These are phyloP conservation scores for Rhexocercosporidium sp. DNA, from an alignment of 2,329 filamentous ascomycete genomes.

Conservation along the genomic window DNA sequence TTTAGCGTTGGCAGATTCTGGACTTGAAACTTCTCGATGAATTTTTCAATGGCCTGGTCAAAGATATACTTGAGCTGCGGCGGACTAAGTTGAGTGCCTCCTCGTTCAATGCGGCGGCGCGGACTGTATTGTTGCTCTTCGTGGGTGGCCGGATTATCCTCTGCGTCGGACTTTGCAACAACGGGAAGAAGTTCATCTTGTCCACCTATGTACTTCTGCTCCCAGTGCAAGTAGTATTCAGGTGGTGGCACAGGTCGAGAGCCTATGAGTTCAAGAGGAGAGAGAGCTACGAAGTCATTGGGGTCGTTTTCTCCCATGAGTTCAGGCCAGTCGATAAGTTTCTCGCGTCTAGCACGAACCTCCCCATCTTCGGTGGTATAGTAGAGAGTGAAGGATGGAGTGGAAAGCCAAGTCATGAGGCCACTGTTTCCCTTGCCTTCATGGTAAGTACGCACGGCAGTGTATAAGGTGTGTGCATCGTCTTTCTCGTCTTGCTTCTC, in stretches of 20 bases:
- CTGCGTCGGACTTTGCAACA: conserved; percentile 58
- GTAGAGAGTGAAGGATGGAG: conserved; percentile 43
- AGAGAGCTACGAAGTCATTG: conserved; percentile 21
- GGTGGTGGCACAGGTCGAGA: background rate
- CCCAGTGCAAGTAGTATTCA: conserved; percentile 1
- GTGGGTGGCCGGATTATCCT: conserved; percentile 65
- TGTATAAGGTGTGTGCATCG: background rate
- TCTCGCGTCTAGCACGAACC: conserved; percentile 35
- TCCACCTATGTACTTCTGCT: conserved; percentile 41
- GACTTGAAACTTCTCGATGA: conserved; percentile 61
- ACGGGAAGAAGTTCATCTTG: conserved; percentile 53
- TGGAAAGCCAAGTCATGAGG: conserved; percentile 24
- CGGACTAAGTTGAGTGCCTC: conserved; percentile 42
- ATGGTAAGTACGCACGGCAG: conserved; percentile 19
- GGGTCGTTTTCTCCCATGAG: conserved; percentile 15
- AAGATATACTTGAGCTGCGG: conserved; percentile 59
- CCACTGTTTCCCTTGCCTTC: background rate
- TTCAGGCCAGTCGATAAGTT: conserved; percentile 41
- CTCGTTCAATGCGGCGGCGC: conserved; percentile 44
- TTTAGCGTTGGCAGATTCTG: conserved; percentile 60
- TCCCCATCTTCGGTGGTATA: conserved; percentile 25
- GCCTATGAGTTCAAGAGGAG: conserved; percentile 10
- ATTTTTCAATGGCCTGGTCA: conserved; percentile 55
- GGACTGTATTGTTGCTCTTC: conserved; percentile 45
- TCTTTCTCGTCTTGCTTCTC: background rate